A percentile compares a stretch with the other conserved stretches of the same genome.
phyloP scores from a whole-genome alignment of 257 asterid genomes.

The Galeopsis tetrahit region DNA sequence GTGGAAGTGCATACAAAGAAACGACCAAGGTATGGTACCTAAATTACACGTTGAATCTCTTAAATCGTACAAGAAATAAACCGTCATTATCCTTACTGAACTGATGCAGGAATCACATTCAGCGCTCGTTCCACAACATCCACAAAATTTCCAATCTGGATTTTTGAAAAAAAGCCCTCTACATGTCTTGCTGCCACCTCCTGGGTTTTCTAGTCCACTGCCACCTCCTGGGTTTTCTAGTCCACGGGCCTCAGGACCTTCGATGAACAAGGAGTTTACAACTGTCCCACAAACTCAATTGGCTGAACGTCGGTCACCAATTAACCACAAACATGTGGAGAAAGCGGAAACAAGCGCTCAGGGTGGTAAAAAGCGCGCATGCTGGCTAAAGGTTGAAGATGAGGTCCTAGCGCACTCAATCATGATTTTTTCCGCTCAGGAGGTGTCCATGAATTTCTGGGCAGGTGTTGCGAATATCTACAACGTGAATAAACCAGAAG shows the following conservation, averaged over 20 bases:
- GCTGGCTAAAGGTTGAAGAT: not conserved
- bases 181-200: too few species aligned
- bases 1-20: conserved; percentile 51
- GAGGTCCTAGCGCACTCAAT: not conserved
- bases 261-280: not conserved
- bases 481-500: not conserved
- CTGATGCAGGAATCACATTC: conserved; percentile 81
- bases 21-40: conserved; percentile 66
- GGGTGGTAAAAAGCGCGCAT: not conserved
- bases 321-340: not conserved
- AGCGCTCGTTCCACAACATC: conserved; percentile 31
- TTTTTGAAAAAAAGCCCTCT: too few species aligned
- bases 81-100: conserved; percentile 20
- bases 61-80: not conserved
- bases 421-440: too few species aligned
- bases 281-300: not conserved
- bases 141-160: too few species aligned
- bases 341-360: not conserved
- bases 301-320: not conserved
- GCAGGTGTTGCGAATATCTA: not conserved
- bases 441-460: not conserved
- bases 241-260: too few species aligned
- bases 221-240: too few species aligned
- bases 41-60: conserved; percentile 7
- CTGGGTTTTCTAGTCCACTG: too few species aligned